Conservation (phyloP, 192 early-diverging fungal genomes). For the Coemansia sp. region DNA sequence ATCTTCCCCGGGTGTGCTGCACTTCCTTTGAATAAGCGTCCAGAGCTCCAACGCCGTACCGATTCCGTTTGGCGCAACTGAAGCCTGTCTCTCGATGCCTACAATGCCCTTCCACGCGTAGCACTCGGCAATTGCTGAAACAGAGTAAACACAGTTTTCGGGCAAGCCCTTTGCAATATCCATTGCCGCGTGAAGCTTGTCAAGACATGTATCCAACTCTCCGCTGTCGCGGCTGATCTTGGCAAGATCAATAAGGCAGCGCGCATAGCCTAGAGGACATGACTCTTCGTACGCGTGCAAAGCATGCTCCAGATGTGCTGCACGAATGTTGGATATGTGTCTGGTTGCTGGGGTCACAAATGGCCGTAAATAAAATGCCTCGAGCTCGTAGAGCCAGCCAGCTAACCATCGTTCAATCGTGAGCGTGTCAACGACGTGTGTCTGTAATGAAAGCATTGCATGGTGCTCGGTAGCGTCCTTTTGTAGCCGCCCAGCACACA, state of each 20-base stretch:
- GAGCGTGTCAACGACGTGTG: background rate
- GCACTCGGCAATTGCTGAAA: conserved; percentile 26
- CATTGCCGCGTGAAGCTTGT: conserved; percentile 23
- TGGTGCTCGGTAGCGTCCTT: conserved; percentile 12
- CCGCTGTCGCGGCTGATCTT: conserved; percentile 31
- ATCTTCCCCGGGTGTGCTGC: background rate
- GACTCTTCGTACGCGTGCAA: conserved; percentile 5
- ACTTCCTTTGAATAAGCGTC: conserved; percentile 11
- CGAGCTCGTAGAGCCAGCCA: conserved; percentile 45
- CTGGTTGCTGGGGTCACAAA: conserved; percentile 8
- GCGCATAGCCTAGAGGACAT: conserved; percentile 20
- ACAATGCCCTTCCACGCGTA: conserved; percentile 36
- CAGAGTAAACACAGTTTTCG: conserved; percentile 10
- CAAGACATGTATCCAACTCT: background rate
- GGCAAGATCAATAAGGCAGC: conserved; percentile 32
- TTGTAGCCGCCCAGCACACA: conserved; percentile 33
- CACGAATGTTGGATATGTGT: conserved; percentile 2
- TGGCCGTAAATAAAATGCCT: conserved; percentile 32
- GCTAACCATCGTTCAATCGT: background rate
- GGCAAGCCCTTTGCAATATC: conserved; percentile 14
- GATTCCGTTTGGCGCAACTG: background rate
- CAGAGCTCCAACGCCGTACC: conserved; percentile 12
- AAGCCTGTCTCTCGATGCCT: conserved; percentile 12
- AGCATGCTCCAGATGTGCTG: conserved; percentile 14
- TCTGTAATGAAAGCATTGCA: conserved; percentile 3